Percentiles rank a stretch among this genome's conserved stretches.
phyloP scores from a whole-genome alignment of 2,329 filamentous ascomycete genomes.

The Verticillium alfalfae region DNA sequence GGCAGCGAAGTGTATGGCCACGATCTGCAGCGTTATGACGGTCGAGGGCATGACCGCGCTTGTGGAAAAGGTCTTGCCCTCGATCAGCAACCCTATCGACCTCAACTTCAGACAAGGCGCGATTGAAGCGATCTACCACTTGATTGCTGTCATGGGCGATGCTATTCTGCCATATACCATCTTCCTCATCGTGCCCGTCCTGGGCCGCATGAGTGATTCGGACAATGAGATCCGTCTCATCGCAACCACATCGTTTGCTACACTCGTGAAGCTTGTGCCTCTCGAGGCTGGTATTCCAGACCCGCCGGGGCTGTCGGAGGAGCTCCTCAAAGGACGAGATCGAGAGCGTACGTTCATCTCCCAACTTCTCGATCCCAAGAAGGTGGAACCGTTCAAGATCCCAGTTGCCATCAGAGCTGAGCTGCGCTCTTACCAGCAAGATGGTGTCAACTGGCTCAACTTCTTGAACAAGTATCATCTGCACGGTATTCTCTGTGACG shows the following conservation, averaged over 20 bases:
- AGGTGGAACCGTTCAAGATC: conserved; percentile 89
- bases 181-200: conserved; percentile 94
- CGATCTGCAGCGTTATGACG: conserved; percentile 92
- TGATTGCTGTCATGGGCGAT: conserved; percentile 98
- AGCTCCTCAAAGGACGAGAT: conserved; percentile 84
- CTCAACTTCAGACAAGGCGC: conserved; percentile 86
- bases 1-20: conserved; percentile 94
- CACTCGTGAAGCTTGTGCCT: conserved; percentile 92
- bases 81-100: conserved; percentile 86
- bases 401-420: conserved; percentile 97
- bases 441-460: conserved; percentile 97
- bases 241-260: conserved; percentile 94
- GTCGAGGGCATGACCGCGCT: conserved; percentile 94
- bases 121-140: conserved; percentile 91
- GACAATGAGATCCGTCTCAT: conserved; percentile 93
- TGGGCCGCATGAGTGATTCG: conserved; percentile 97
- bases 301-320: conserved; percentile 83
- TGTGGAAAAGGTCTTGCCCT: conserved; percentile 86
- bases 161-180: conserved; percentile 95
- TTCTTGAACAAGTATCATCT: conserved; percentile 98
- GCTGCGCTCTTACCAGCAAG: conserved; percentile 93
- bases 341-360: conserved; percentile 94
- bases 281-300: conserved; percentile 96
- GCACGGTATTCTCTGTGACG: conserved; percentile 96
- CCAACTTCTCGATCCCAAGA: conserved; percentile 93